Evolutionary conservation across 192 early-diverging fungal genomes (phyloP).

Genomic region (Coemansia sp.): DNA sequence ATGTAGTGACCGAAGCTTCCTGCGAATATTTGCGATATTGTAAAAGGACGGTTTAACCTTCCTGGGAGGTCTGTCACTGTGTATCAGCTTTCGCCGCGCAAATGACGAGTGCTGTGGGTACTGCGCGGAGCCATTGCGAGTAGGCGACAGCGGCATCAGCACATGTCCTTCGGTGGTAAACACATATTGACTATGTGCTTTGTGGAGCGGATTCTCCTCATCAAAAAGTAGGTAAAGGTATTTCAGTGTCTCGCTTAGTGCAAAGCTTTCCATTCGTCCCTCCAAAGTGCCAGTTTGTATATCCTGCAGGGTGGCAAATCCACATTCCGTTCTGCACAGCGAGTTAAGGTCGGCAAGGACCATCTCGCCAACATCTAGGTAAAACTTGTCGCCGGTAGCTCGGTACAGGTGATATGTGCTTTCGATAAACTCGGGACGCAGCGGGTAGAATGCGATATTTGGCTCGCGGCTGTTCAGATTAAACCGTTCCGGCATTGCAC

Average conservation of each 20-base stretch:
- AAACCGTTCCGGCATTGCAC: conserved; percentile 86
- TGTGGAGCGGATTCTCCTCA: conserved; percentile 73
- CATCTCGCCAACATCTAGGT: conserved; percentile 88
- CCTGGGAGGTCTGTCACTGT: conserved; percentile 23
- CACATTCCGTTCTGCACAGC: conserved; percentile 72
- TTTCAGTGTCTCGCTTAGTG: conserved; percentile 92
- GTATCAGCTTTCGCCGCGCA: conserved; percentile 27
- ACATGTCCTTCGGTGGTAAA: conserved; percentile 79
- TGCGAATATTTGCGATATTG: conserved; percentile 29
- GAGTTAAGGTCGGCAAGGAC: conserved; percentile 79
- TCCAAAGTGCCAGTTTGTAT: conserved; percentile 67
- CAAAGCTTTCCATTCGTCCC: conserved; percentile 95
- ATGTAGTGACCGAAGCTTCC: conserved; percentile 18
- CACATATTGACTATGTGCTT: conserved; percentile 74
- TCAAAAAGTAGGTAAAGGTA: conserved; percentile 97
- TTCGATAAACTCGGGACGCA: conserved; percentile 94
- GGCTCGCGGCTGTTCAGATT: conserved; percentile 69
- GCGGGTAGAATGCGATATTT: conserved; percentile 75
- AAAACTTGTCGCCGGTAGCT: conserved; percentile 89
- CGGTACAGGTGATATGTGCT: conserved; percentile 91
- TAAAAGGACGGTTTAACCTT: conserved; percentile 17
- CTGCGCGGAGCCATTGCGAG: conserved; percentile 26
- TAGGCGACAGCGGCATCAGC: conserved; percentile 38
- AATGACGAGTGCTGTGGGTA: conserved; percentile 40
- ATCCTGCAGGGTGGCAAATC: conserved; percentile 74